Percentiles rank a stretch among this genome's conserved stretches.
phyloP scores from a whole-genome alignment of 352 stramenopile species.

The Discostella stelligera region DNA sequence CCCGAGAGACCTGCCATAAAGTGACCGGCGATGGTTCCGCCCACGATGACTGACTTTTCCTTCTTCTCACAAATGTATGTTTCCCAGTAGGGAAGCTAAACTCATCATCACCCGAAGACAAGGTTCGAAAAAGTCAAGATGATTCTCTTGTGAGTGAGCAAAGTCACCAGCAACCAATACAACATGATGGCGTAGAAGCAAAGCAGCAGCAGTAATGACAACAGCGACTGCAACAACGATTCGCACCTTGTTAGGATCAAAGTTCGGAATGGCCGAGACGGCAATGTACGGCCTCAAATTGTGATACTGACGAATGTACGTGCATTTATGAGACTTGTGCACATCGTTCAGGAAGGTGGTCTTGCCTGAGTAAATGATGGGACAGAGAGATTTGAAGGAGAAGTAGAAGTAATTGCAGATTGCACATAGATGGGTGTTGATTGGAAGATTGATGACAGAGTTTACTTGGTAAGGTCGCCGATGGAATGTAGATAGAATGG shows the following conservation, averaged over 20 bases:
- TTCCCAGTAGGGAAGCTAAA: constrained; percentile 61
- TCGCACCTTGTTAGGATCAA: constrained; percentile 48
- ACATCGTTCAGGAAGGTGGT: constrained; percentile 78
- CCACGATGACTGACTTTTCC: constrained; percentile 51
- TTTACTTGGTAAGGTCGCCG: no score
- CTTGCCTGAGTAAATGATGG: constrained; percentile 60
- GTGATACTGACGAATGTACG: constrained; percentile 74
- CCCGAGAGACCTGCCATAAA: constrained; percentile 66
- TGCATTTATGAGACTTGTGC: constrained; percentile 65
- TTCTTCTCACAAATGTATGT: constrained; percentile 65
- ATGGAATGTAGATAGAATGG: not conserved
- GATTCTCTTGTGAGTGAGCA: not conserved
- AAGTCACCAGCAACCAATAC: not conserved
- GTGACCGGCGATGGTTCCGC: constrained; percentile 69
- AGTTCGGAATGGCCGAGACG: constrained; percentile 62
- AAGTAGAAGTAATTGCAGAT: not conserved
- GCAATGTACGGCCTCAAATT: constrained; percentile 61
- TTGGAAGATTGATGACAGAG: no score
- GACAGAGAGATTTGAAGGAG: no score
- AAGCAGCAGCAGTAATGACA: not conserved
- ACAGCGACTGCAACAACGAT: not conserved
- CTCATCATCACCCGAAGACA: not conserved
- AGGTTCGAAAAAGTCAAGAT: not conserved
- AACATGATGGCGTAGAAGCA: no score
- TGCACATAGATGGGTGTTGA: no score